Conservation (phyloP, 2,329 filamentous ascomycete genomes). For the Sarocladium kiliense region DNA sequence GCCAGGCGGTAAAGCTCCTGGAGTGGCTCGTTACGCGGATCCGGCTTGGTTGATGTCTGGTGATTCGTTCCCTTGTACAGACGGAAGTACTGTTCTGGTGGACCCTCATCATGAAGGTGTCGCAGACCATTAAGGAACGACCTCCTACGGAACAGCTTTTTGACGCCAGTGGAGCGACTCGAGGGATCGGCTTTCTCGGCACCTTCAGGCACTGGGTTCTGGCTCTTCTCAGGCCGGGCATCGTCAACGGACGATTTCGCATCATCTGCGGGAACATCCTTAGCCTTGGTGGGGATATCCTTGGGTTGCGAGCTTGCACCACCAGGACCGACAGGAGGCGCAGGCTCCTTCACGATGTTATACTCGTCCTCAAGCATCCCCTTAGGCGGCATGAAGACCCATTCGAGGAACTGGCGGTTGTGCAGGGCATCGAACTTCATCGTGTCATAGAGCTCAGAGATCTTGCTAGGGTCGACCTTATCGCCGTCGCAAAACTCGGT, state of each 20-base stretch:
- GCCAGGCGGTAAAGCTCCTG: constrained; percentile 89
- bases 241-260: constrained; percentile 15
- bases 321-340: constrained; percentile 8
- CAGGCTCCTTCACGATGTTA: constrained; percentile 29
- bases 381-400: constrained; percentile 88
- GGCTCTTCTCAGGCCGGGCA: constrained; percentile 17
- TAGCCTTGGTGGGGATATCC: constrained; percentile 34
- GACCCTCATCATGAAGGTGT: constrained; percentile 48
- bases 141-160: constrained; percentile 52
- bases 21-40: constrained; percentile 80
- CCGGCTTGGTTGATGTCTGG: constrained; percentile 65
- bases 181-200: constrained; percentile 36
- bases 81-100: constrained; percentile 77
- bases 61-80: constrained; percentile 70
- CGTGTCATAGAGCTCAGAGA: constrained; percentile 96
- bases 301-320: constrained; percentile 18
- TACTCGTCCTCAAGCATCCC: constrained; percentile 71
- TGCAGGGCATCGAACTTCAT: constrained; percentile 99
- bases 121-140: constrained; percentile 53
- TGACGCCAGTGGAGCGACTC: constrained; percentile 29
- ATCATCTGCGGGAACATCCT: constrained; percentile 18
- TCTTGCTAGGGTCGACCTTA: constrained; percentile 97
- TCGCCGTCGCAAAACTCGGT: constrained; percentile 93
- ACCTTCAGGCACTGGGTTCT: constrained; percentile 23
- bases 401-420: constrained; percentile 93